Conservation (phyloP, 2,329 filamentous ascomycete genomes). For the Scolecobasidium constrictum region DNA sequence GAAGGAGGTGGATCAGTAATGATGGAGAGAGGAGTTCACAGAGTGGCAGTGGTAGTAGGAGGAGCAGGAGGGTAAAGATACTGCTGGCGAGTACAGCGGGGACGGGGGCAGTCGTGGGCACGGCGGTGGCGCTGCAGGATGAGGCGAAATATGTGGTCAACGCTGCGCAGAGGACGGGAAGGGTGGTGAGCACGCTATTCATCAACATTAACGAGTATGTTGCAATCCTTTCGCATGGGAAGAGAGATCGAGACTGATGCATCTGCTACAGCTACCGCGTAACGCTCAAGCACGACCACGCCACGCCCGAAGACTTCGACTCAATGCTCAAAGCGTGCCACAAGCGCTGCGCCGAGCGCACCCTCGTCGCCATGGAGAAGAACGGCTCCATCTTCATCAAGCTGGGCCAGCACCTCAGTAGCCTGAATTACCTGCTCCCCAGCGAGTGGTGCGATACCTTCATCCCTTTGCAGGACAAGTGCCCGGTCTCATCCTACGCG, state of each 20-base stretch:
- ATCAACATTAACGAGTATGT: constrained; percentile 83
- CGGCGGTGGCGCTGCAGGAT: constrained; percentile 41
- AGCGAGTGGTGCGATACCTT: constrained; percentile 92
- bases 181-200: constrained; percentile 63
- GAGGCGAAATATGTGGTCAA: constrained; percentile 68
- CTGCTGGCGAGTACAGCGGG: constrained; percentile 2
- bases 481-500: constrained; percentile 80
- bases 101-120: constrained; percentile 19
- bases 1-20: background rate
- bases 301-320: constrained; percentile 46
- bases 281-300: constrained; percentile 63
- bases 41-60: constrained; percentile 2
- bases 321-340: constrained; percentile 72
- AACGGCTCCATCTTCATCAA: constrained; percentile 99
- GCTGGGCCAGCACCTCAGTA: constrained; percentile 88
- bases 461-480: constrained; percentile 89
- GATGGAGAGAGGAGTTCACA: background rate
- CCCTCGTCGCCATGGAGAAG: constrained; percentile 77
- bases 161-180: constrained; percentile 63
- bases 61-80: constrained; percentile 3
- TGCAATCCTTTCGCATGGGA: background rate
- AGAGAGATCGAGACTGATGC: too few species aligned
- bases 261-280: constrained; percentile 82
- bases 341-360: constrained; percentile 82
- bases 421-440: constrained; percentile 89